Percentiles rank a stretch among this genome's conserved stretches.
phyloP scores from a whole-genome alignment of 2,329 filamentous ascomycete genomes.

The Coniochaeta sp. region DNA sequence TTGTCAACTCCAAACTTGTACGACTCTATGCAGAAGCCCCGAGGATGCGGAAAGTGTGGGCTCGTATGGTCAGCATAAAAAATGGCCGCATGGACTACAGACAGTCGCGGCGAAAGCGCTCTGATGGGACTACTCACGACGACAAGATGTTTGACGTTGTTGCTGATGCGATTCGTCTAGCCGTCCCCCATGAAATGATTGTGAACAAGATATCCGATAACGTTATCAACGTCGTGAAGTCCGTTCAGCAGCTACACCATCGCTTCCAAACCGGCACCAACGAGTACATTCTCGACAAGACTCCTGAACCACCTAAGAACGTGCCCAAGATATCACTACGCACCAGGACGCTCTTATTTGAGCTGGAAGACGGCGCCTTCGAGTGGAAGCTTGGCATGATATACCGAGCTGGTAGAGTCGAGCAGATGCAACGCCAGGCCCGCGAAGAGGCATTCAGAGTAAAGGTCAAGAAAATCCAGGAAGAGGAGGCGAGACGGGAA shows the following conservation, averaged over 20 bases:
- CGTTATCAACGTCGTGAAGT: conserved; percentile 78
- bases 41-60: conserved; percentile 77
- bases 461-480: conserved; percentile 77
- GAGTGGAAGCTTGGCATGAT: conserved; percentile 97
- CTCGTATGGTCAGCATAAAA: conserved; percentile 77
- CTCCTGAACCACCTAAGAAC: conserved; percentile 75
- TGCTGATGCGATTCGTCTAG: conserved; percentile 78
- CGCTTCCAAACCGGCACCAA: conserved; percentile 82
- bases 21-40: conserved; percentile 86
- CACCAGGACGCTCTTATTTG: conserved; percentile 76
- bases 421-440: conserved; percentile 84
- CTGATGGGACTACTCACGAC: conserved; percentile 49
- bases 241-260: conserved; percentile 84
- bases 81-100: conserved; percentile 72
- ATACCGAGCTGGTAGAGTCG: conserved; percentile 78
- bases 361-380: conserved; percentile 92
- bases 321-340: conserved; percentile 82
- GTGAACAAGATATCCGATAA: conserved; percentile 93
- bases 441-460: conserved; percentile 83
- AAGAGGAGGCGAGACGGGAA: conserved; percentile 55
- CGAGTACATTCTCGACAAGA: conserved; percentile 81
- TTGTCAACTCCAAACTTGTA: conserved; percentile 66
- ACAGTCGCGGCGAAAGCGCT: conserved; percentile 62
- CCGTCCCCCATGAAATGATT: conserved; percentile 84
- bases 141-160: conserved; percentile 80